Base-by-base conservation (phyloP, 257 asterid species). In the Solanum piurae region DNA sequence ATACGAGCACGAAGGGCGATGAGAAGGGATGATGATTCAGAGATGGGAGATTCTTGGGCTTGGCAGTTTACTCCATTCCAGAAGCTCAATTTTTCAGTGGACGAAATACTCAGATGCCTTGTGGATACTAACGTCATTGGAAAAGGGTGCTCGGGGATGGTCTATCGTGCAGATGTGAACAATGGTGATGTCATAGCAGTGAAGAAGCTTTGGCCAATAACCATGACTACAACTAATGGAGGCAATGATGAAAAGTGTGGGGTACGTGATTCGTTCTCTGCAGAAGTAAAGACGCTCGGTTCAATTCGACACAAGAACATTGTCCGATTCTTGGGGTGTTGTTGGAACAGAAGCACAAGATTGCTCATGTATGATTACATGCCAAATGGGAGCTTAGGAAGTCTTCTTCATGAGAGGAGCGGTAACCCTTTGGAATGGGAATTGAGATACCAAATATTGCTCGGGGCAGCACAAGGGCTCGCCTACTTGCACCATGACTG, bases 21-120 rank as follows among this genome's bases (percentile, higher is more conserved):
- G 31, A 87, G 89, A 12, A 91, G 89, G 58, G 92, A 89, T 25
- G 89, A 88, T 82, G 94, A 90, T 84, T 92, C 92, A 37, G 94
- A 92, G 87, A 83, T 88, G 68, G 93, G 91, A 40, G 94, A 89
- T n/a, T 92, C 92, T 21, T 87, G 90, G 92, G 89, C 94, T 84
- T 92, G 94, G 94, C 92, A 92, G 80, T 90, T 92, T 36, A 92
- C 88, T 80, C 94, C 94, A 37, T 92, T 92, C 88, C 94, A 92
- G 88, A 92, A 92, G 88, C 90, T 92, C 36, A 92, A 87, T 72
- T 88, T 89, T 73, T 86, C 94, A 0, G 66, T 92, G 9, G 94
- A 92, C 3, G 92, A 92, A 83, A 87, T 92, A 5, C 86, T 92
- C 83, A 89, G 90, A 71, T 92, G 93, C 89, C 89, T 92, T 5